Evolutionary conservation across 1,284 basidiomycete genomes (phyloP), one percentile per base, ranked within the genome.

Genomic region (Flammula alnicola): DNA sequence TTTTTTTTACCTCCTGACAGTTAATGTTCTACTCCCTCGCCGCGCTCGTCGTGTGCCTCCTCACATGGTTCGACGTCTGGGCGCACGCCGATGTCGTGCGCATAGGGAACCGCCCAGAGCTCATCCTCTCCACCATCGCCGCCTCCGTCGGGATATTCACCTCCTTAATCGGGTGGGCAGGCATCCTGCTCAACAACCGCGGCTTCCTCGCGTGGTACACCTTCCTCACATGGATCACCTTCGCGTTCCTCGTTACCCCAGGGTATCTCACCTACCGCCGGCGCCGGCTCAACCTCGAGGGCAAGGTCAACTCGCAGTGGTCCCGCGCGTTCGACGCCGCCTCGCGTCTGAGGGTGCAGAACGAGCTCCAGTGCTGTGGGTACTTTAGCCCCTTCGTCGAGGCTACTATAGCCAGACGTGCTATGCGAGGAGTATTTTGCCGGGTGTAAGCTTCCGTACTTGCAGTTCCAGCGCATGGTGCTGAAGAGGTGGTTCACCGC

Each of bases 301-400:
- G 82, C 37, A 86, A 86, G 64, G 65, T 86, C 60, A 86, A 86
- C 64, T 60, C 71, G 12, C 78, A 84, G 60, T 88, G 84, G 84
- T 79, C 77, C 38, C 70, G 76, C 16, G 58, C 63, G 19, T 69
- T 86, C 11, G 77, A 77, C 9, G 62, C 75, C 5, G 51, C 62
- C 0, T 81, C 77, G 0, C 70, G 85, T n/a, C 64, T 83, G 31
- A 65, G 74, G 17, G 76, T 86, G 43, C 84, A 88, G 64, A 76
- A 84, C 61, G 72, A 78, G 56, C 72, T 86, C n/a, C 52, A 64
- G 22, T 87, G 84, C 67, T 86, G 84, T 53, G 84, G 84, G 2
- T 87, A 84, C 65, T 86, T 77, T 60, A 78, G 73, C 25, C 84
- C 84, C 0, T 83, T 77, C 58, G 72, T 83, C 42, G 83, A 85